phyloP scores from a whole-genome alignment of 768 basidiomycete genomes.

The Scleroderma citrinum region DNA sequence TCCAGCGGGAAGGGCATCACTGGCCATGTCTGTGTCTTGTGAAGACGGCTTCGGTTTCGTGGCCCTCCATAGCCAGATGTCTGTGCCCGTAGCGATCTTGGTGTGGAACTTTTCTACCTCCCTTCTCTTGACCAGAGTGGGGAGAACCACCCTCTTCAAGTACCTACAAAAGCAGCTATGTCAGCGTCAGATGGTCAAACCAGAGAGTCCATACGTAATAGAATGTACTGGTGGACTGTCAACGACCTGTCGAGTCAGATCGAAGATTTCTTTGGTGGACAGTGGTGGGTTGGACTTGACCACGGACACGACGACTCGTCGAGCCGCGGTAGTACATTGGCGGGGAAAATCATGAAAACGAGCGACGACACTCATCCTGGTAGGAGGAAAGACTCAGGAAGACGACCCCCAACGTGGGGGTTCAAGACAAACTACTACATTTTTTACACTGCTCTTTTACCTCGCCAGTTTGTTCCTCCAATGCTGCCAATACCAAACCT shows the following conservation, averaged over 20 bases:
- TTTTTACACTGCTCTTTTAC: conserved; percentile 10
- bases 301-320: conserved; percentile 15
- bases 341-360: conserved; percentile 18
- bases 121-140: conserved; percentile 36
- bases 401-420: too few species aligned
- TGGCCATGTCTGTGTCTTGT: neutral
- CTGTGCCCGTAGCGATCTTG: conserved; percentile 16
- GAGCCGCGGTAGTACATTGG: conserved; percentile 16
- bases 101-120: conserved; percentile 38
- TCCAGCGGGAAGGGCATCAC: neutral
- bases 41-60: conserved; percentile 1
- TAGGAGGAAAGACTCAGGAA: too few species aligned
- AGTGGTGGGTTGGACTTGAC: conserved; percentile 17
- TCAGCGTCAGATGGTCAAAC: neutral
- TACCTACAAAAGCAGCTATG: conserved; percentile 33
- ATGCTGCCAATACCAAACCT: conserved; percentile 42
- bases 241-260: conserved; percentile 5
- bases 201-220: conserved; percentile 34
- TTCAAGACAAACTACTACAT: too few species aligned
- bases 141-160: conserved; percentile 48
- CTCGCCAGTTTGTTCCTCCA: conserved; percentile 23
- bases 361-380: neutral
- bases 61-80: conserved; percentile 39
- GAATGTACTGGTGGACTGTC: conserved; percentile 56
- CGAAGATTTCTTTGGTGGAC: conserved; percentile 24